Evolutionary conservation across 345 rosid species (phyloP).

Genomic region (Citrus australasica): DNA sequence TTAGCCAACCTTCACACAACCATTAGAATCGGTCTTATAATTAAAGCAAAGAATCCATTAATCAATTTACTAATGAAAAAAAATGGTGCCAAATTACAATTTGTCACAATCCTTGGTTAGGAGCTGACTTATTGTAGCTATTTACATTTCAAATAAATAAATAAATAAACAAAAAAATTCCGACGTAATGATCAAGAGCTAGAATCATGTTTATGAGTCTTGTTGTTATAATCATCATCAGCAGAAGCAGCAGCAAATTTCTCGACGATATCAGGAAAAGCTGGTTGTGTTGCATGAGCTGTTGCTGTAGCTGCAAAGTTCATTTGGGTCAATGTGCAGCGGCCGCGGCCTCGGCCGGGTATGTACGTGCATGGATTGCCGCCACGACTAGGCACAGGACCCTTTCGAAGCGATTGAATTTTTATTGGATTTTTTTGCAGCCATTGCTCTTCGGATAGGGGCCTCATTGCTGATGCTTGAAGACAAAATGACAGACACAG

Average conservation of each 20-base stretch:
- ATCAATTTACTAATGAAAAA: not conserved
- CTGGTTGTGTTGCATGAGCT: constrained; percentile 2
- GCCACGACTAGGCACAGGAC: constrained; percentile 26
- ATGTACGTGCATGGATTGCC: constrained; percentile 35
- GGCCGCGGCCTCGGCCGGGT: constrained; percentile 25
- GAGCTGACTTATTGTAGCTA: not conserved
- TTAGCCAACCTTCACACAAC: not conserved
- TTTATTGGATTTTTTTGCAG: not conserved
- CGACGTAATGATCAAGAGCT: not conserved
- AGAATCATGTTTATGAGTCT: constrained; percentile 4
- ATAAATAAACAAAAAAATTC: not conserved
- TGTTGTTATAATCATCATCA: not conserved
- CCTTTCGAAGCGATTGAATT: constrained; percentile 35
- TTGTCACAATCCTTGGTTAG: not conserved
- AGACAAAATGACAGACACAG: not conserved
- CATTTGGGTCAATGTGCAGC: constrained; percentile 28
- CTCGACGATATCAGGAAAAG: constrained; percentile 8
- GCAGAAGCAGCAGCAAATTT: constrained; percentile 1
- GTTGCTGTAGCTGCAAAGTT: constrained; percentile 16
- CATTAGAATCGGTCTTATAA: not conserved
- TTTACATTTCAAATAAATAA: not conserved
- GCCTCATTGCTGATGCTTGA: constrained; percentile 26
- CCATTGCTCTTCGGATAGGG: constrained; percentile 13
- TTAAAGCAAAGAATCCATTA: not conserved
- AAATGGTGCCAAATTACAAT: not conserved